These are phyloP conservation scores for Arabidopsis thaliana DNA, from an alignment of 345 rosid genomes.

Conservation along the genomic window TAIR10.1 NC_003071.7:7380501-7381000, in stretches of 20 bases:
- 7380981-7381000: too few species aligned
- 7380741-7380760: slow-evolving; percentile 60
- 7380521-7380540: not conserved
- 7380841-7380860: slow-evolving; percentile 71
- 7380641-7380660: not conserved
- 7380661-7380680: slow-evolving; percentile 6
- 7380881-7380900: slow-evolving; percentile 28
- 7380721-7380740: slow-evolving; percentile 79
- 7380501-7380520: slow-evolving; percentile 84
- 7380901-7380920: not conserved
- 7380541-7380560: not conserved
- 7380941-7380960: slow-evolving; percentile 1
- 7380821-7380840: not conserved
- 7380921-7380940: slow-evolving; percentile 8
- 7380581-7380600: not conserved
- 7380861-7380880: slow-evolving; percentile 67
- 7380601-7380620: not conserved
- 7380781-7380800: not conserved
- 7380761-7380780: not conserved
- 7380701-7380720: slow-evolving; percentile 79
- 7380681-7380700: slow-evolving; percentile 81
- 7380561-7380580: not conserved
- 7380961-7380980: not conserved
- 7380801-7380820: not conserved
- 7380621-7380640: too few species aligned